Evolutionary conservation across 2,329 filamentous ascomycete species (phyloP).

Genomic region (Chaetomium sp.): DNA sequence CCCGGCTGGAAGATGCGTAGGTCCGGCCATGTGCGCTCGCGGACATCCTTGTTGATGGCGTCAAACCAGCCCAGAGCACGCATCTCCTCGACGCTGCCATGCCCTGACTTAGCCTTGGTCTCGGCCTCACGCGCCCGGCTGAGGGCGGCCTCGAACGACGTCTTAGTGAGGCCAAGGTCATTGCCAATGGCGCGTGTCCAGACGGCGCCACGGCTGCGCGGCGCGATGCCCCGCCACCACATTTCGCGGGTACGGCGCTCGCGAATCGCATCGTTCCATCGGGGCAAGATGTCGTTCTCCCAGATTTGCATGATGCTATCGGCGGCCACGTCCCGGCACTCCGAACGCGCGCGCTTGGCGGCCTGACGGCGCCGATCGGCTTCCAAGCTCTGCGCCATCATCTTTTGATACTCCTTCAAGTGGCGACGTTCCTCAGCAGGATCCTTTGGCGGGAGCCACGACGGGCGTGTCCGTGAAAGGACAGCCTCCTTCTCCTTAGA

Average conservation of each 20-base stretch:
- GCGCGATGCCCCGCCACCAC: constrained; percentile 76
- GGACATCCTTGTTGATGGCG: constrained; percentile 58
- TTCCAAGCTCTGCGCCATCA: constrained; percentile 62
- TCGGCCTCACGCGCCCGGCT: constrained; percentile 59
- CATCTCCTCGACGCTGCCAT: constrained; percentile 47
- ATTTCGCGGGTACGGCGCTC: constrained; percentile 66
- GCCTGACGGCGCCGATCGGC: constrained; percentile 55
- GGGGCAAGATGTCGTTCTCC: constrained; percentile 69
- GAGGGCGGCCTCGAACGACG: constrained; percentile 65
- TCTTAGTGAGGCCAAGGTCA: constrained; percentile 58
- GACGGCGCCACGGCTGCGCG: constrained; percentile 60
- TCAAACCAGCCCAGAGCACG: constrained; percentile 55
- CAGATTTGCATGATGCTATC: constrained; percentile 56
- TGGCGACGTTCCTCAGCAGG: constrained; percentile 88
- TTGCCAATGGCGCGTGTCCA: constrained; percentile 70
- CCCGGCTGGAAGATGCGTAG: constrained; percentile 63
- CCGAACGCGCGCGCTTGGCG: constrained; percentile 44
- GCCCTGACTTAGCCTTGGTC: constrained; percentile 45
- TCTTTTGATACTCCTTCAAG: constrained; percentile 75
- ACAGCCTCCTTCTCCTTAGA: constrained; percentile 85
- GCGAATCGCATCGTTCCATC: constrained; percentile 65
- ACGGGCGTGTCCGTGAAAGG: constrained; percentile 70
- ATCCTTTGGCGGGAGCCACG: constrained; percentile 80
- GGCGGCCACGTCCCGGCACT: constrained; percentile 48
- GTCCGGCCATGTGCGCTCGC: constrained; percentile 60